Conservation (phyloP, 371 early-diverging fungal species). For the Lichtheimia ramosa region DNA sequence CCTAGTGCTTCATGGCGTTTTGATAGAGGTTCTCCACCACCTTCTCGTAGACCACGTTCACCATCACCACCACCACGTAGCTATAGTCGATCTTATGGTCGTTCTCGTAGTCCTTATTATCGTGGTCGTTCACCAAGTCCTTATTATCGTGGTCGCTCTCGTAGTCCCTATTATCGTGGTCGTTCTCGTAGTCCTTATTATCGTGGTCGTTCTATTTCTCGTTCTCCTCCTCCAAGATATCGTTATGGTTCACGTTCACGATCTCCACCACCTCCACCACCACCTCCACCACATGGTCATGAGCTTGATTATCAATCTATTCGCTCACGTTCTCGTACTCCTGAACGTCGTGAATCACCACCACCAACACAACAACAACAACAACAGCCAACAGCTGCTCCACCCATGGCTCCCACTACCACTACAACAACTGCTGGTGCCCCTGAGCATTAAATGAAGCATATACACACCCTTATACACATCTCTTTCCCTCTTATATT, state of each 20-base stretch:
- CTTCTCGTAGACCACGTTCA: constrained; percentile 74
- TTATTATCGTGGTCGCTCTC: constrained; percentile 14
- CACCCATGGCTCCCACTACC: constrained; percentile 5
- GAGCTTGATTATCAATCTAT: background rate
- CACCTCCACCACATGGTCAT: background rate
- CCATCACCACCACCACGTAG: constrained; percentile 26
- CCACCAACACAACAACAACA: constrained; percentile 7
- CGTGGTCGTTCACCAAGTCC: constrained; percentile 24
- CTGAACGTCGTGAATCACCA: constrained; percentile 13
- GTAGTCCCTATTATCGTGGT: background rate
- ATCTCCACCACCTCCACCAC: constrained; percentile 19
- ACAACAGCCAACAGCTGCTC: constrained; percentile 9
- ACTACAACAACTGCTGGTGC: background rate
- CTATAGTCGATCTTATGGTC: constrained; percentile 15
- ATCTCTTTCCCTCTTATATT: too few relatives aligned
- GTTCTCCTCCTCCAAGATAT: background rate
- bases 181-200: background rate
- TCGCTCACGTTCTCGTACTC: constrained; percentile 18
- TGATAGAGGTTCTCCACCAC: constrained; percentile 56
- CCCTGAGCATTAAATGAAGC: background rate
- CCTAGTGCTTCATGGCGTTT: constrained; percentile 55
- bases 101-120: constrained; percentile 18
- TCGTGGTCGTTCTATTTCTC: background rate
- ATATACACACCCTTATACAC: background rate
- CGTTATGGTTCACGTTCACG: constrained; percentile 21